Conservation (phyloP, 2,329 filamentous ascomycete genomes). For the Proliferodiscus dingleyae region DNA sequence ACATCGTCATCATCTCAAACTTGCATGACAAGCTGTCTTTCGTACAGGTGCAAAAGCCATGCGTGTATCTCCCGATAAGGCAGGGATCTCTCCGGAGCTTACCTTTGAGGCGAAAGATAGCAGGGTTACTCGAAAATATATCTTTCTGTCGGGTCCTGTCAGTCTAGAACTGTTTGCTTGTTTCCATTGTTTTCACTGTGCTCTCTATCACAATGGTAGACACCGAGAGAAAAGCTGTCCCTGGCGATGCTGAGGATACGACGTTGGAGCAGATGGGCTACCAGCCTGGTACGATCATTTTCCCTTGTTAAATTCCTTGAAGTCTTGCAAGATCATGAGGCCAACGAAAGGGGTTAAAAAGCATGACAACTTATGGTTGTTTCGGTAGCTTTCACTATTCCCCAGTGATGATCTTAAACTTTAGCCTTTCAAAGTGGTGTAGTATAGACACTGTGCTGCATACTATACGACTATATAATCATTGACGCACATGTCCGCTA, state of each 20-base stretch:
- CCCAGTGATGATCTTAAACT: no score
- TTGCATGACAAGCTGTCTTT: neutral
- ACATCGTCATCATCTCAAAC: neutral
- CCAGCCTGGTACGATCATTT: conserved; percentile 18
- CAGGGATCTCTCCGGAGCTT: neutral
- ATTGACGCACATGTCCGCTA: conserved; percentile 1
- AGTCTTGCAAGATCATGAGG: no score
- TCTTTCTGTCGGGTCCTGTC: neutral
- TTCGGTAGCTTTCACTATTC: neutral
- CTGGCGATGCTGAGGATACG: conserved; percentile 18
- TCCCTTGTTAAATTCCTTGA: neutral
- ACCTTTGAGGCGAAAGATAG: neutral
- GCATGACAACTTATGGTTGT: neutral
- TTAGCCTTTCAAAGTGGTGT: no score
- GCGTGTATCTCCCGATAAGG: neutral
- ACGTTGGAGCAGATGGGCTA: conserved; percentile 23
- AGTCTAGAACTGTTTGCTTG: neutral
- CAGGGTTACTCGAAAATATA: neutral
- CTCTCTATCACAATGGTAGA: conserved; percentile 5
- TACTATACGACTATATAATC: neutral
- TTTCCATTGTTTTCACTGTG: neutral
- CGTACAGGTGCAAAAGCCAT: neutral
- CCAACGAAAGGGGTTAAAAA: neutral
- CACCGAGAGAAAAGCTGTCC: conserved; percentile 6
- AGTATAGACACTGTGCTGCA: neutral